Evolutionary conservation across 495 filamentous ascomycete genomes (phyloP), one percentile per base, ranked within the genome.

Genomic region (Neurospora sp.): DNA sequence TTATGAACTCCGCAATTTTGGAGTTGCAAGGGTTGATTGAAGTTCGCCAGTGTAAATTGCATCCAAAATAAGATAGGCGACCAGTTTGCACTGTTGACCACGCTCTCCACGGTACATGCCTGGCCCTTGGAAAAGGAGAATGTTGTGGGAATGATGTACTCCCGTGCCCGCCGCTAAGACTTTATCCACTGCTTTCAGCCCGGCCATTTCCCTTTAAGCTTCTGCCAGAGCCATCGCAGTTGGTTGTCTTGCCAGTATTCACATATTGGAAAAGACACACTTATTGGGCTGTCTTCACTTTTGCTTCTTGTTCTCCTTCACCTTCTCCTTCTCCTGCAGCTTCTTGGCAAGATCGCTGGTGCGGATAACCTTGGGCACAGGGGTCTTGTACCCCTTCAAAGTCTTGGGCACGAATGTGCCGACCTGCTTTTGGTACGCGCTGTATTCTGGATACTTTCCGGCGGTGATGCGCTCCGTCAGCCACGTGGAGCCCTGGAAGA

Each of bases 401-500:
- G 71, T 72, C 59, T 85, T 91, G 18, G 96, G 96, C 18, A 97
- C 78, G 77, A 97, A 97, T 74, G 87, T 92, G 20, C 93, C 92
- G 41, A 98, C 92, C 71, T 87, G 85, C 76, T 86, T 85, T 82
- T 97, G 93, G 81, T 99, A 99, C 66, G 92, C 86, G 74, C 83
- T 82, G 82, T 99, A 99, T 77, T 97, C 93, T 18, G 90, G 86
- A 81, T 99, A 99, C 81, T 98, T 99, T 62, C 82, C 83, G 0
- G 88, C 83, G 8, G 89, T 93, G 75, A 98, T 92, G 31, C 82
- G 77, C 84, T 98, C 96, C 1, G 96, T 98, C 70, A 99, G 86
- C 84, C 87, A 89, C 1, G 93, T 95, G 74, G 92, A 96, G 3
- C 87, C 92, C 81, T 97, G 94, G 83, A 99, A 99, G 41, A 99